These are phyloP conservation scores for Globisporangium nagaii DNA, from an alignment of 352 stramenopile species.

Conservation along the genomic window DNA sequence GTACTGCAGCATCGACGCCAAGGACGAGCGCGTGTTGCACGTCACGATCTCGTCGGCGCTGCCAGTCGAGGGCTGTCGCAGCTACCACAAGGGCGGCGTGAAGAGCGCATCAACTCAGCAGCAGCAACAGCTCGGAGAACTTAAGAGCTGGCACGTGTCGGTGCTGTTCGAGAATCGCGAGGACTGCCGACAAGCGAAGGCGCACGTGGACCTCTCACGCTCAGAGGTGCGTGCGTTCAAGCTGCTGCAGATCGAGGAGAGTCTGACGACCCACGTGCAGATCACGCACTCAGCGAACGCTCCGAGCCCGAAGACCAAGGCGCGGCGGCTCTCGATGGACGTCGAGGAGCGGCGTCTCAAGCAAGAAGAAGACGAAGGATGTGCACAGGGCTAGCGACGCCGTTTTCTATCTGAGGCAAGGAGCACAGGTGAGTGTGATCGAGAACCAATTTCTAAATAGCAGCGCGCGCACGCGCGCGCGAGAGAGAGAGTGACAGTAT, in stretches of 20 bases:
- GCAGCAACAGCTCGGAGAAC: slow-evolving; percentile 10
- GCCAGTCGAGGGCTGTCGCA: slow-evolving; percentile 58
- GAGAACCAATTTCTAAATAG: not conserved
- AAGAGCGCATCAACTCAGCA: slow-evolving; percentile 9
- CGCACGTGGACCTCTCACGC: slow-evolving; percentile 64
- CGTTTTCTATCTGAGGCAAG: not conserved
- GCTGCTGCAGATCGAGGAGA: slow-evolving; percentile 69
- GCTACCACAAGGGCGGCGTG: slow-evolving; percentile 33
- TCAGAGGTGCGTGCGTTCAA: slow-evolving; percentile 78
- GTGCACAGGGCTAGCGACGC: not conserved
- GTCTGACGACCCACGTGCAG: slow-evolving; percentile 53
- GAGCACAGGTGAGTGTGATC: no score
- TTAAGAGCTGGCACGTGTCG: slow-evolving; percentile 56
- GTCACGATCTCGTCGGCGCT: slow-evolving; percentile 52
- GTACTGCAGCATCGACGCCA: slow-evolving; percentile 58
- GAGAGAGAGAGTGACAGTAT: not conserved
- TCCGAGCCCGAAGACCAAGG: slow-evolving; percentile 15
- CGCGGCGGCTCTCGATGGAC: slow-evolving; percentile 20
- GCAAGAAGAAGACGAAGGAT: slow-evolving; percentile 1
- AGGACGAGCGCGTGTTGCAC: slow-evolving; percentile 70
- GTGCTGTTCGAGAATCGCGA: slow-evolving; percentile 58
- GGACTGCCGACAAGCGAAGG: slow-evolving; percentile 60
- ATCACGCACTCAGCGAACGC: slow-evolving; percentile 37
- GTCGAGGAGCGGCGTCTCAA: slow-evolving; percentile 12
- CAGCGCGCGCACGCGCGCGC: no score